Evolutionary conservation across 306 rosid genomes (phyloP).

Genomic region (Cucumis hystrix): DNA sequence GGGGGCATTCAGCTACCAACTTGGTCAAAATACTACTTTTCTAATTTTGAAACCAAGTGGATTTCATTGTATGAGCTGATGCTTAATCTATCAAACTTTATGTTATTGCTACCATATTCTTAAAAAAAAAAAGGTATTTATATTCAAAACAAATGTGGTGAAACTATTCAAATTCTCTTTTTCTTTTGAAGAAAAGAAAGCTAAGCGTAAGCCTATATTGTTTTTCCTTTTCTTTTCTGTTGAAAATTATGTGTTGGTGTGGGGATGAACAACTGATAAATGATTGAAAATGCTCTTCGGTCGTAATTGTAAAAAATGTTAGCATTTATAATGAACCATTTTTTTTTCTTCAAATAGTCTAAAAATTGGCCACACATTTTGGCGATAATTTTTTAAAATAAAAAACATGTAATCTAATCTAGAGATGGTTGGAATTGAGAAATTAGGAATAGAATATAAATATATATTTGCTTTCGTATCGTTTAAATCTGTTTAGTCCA

Average conservation of each 20-base stretch:
- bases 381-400: too few relatives aligned
- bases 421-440: too few relatives aligned
- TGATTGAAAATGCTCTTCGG: too few relatives aligned
- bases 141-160: background rate
- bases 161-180: background rate
- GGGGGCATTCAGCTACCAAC: background rate
- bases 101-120: background rate
- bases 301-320: too few relatives aligned
- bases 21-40: background rate
- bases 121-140: background rate
- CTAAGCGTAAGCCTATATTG: background rate
- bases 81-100: background rate
- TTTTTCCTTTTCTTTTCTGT: background rate
- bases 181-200: background rate
- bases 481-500: too few relatives aligned
- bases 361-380: too few relatives aligned
- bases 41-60: background rate
- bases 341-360: too few relatives aligned
- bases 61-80: background rate
- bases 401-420: too few relatives aligned
- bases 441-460: too few relatives aligned
- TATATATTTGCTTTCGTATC: too few relatives aligned
- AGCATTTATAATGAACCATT: too few relatives aligned
- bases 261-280: too few relatives aligned
- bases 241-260: background rate